Evolutionary conservation across 2,329 filamentous ascomycete species (phyloP), one percentile per base, ranked within the genome.

Genomic region (Colletotrichum echinochloae): DNA sequence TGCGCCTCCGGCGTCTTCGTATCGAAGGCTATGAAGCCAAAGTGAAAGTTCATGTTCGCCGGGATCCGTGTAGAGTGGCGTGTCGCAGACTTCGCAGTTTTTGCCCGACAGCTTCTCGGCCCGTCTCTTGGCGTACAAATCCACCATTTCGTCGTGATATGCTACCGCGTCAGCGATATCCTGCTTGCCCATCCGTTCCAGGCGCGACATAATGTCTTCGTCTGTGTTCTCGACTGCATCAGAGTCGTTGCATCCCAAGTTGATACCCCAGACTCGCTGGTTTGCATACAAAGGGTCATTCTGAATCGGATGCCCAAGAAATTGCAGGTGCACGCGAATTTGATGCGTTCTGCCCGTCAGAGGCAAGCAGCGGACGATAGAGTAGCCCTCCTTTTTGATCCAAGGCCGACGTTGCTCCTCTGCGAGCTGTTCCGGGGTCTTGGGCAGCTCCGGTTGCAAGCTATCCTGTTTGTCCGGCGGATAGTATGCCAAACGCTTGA

Each of bases 211-310:
- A 75, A 99, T 92, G 78, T 97, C 94, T 71, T 96, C 93, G 79
- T 99, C 96, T 51, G 91, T 90, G 67, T 94, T 91, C 33, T 88
- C 87, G 26, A 86, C 86, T 3, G 88, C 90, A 60, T 95, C 91
- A 18, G 85, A 83, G 72, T 91, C 89, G 65, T 87, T 84, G 64
- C 82, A 88, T 20, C 94, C 96, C 0, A 99, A 88, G 12, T 91
- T 87, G 0, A 91, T 85, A 0, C 96, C 96, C 86, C 97, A 99
- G 14, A 99, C 96, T 67, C 91, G 90, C 78, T 94, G 91, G 78
- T 99, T 99, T 76, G 94, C 94, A 80, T 99, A 99, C 75, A 99
- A 98, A 9, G 96, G 96, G 78, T 99, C 96, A 79, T 99, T 99
- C 73, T 94, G 91, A 75, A 99, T 98, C 1, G 96, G 96, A 78